Evolutionary conservation across 345 rosid genomes (phyloP), one percentile per base, ranked within the genome.

Genomic region (Abelmoschus esculentus): DNA sequence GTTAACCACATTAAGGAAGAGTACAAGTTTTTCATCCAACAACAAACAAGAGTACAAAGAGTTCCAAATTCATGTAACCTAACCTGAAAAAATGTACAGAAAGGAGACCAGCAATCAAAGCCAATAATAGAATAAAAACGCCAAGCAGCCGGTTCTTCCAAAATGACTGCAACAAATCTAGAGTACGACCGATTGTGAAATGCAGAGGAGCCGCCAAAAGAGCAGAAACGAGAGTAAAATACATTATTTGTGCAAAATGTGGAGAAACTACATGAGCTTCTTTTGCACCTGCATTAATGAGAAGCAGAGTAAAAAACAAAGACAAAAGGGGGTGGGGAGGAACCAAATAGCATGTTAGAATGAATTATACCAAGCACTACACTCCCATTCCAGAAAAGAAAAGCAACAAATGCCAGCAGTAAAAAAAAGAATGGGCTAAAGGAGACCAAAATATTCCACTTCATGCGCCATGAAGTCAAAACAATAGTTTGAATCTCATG

Each of bases 1-100:
- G 72, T 69, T 34, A 46, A 54, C 32, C 40, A 55, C 69, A 78
- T 71, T 18, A 76, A 60, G 59, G 50, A 82, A 71, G 50, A 53
- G 56, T 46, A 12, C 53, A 8, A 64, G 56, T 38, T 29, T 75
- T 49, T 38, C 28, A 63, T 61, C 42, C 42, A 8, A 65, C 34
- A 32, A 69, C 44, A 31, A 53, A 62, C 57, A 66, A 47, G 69
- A 47, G 42, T 14, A 28, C 18, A 66, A 46, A 38, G 13, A 47
- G 14, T 47, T 66, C 14, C 57, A 47, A 3, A 8, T 66, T 66
- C 8, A 75, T 61, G 54, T 34, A 10, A 46, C 67, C 82, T 72
- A 56, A 95, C 96, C 96, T 91, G 87, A 87, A 95, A 83, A 78
- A 88, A 59, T 90, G 97, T 60, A 88, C 85, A 13, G 93, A 81